Percentiles rank a stretch among this genome's conserved stretches.
Conservation (phyloP, 495 filamentous ascomycete genomes). For the Annulohypoxylon bovei region DNA sequence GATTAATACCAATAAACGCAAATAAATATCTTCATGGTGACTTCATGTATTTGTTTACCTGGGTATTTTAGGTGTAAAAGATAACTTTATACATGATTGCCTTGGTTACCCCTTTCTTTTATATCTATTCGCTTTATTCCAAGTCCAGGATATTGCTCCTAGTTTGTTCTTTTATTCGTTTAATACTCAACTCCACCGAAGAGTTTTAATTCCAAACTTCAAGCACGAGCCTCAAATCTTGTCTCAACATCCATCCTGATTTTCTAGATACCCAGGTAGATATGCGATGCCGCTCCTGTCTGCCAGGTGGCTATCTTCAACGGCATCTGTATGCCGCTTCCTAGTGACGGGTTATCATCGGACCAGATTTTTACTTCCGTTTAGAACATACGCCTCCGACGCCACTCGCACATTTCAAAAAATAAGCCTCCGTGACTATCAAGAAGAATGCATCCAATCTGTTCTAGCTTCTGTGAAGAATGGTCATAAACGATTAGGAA, state of each 20-base stretch:
- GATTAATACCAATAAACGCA: background rate
- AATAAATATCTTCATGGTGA: background rate
- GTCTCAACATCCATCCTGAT: slow-evolving; percentile 24
- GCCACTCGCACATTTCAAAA: slow-evolving; percentile 4
- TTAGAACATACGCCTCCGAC: slow-evolving; percentile 47
- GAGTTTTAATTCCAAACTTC: slow-evolving; percentile 4
- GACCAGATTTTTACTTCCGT: slow-evolving; percentile 21
- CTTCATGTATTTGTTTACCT: background rate
- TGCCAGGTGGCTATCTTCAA: slow-evolving; percentile 35
- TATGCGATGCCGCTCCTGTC: slow-evolving; percentile 42
- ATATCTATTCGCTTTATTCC: slow-evolving; percentile 10
- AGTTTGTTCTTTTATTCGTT: background rate
- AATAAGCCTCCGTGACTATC: slow-evolving; percentile 76
- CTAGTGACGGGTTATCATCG: slow-evolving; percentile 4
- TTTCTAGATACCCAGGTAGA: slow-evolving; percentile 7
- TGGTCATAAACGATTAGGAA: slow-evolving; percentile 83
- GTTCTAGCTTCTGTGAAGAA: slow-evolving; percentile 75
- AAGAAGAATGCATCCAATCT: slow-evolving; percentile 90
- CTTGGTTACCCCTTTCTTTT: background rate
- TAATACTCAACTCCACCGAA: slow-evolving; percentile 31
- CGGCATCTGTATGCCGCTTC: slow-evolving; percentile 5
- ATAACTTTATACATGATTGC: background rate
- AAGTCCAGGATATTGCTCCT: background rate
- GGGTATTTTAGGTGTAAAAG: background rate
- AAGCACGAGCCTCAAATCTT: slow-evolving; percentile 22